A percentile compares a stretch with the other conserved stretches of the same genome.
Evolutionary conservation across 1,284 basidiomycete genomes (phyloP).

Genomic region (Testicularia cyperi): DNA sequence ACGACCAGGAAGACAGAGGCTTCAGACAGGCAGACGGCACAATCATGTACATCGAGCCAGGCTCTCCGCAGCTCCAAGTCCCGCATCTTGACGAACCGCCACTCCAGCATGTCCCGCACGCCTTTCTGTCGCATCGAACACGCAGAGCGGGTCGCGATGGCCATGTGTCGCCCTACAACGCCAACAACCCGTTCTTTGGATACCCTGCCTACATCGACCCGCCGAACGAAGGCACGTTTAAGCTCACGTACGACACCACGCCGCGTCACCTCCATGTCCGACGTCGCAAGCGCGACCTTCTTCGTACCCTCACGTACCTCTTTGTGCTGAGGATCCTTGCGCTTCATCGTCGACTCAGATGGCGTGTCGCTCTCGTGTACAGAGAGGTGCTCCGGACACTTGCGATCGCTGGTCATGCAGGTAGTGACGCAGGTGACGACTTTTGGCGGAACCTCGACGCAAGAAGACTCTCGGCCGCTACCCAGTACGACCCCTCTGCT

Average conservation of each 20-base stretch:
- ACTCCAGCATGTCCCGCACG: conserved; percentile 17
- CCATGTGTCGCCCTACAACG: conserved; percentile 60
- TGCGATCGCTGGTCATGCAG: conserved; percentile 5
- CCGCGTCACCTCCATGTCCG: conserved; percentile 39
- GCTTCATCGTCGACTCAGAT: conserved; percentile 39
- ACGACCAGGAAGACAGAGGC: background rate
- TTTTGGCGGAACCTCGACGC: conserved; percentile 25
- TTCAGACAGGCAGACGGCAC: conserved; percentile 16
- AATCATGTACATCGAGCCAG: conserved; percentile 32
- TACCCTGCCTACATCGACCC: conserved; percentile 66
- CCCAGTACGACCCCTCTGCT: background rate
- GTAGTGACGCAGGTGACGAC: conserved; percentile 9
- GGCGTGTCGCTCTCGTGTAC: conserved; percentile 13
- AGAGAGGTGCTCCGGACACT: conserved; percentile 11
- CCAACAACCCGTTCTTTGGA: conserved; percentile 77
- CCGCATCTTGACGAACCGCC: conserved; percentile 37
- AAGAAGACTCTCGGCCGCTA: conserved; percentile 4
- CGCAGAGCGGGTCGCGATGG: conserved; percentile 45
- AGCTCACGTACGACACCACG: conserved; percentile 3
- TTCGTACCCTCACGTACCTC: conserved; percentile 56
- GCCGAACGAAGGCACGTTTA: conserved; percentile 6
- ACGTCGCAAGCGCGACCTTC: conserved; percentile 50
- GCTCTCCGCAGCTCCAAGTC: conserved; percentile 38
- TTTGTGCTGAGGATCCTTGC: conserved; percentile 54
- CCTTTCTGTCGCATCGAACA: conserved; percentile 51